Conservation (phyloP, 2,329 filamentous ascomycete genomes). For the Arthrobotrys conoides region DNA sequence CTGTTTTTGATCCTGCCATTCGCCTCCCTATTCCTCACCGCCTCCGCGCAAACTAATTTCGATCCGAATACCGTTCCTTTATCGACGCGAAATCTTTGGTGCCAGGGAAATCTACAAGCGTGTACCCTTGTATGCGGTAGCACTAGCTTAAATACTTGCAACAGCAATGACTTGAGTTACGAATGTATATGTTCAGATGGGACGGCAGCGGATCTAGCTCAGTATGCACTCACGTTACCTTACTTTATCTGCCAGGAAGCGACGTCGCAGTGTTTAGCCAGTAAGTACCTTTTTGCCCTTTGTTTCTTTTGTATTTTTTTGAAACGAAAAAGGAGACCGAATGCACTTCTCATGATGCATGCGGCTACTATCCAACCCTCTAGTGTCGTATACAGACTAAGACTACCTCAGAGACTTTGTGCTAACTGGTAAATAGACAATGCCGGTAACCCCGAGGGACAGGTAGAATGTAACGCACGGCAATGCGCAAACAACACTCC, state of each 20-base stretch:
- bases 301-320: no score
- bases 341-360: no score
- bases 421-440: background rate
- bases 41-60: background rate
- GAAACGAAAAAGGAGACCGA: background rate
- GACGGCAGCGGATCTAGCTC: slow-evolving; percentile 11
- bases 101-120: background rate
- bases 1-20: background rate
- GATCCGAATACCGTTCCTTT: slow-evolving; percentile 29
- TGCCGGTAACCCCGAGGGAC: background rate
- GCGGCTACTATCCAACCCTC: no score
- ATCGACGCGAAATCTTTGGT: slow-evolving; percentile 19
- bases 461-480: background rate
- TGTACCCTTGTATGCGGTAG: slow-evolving; percentile 11
- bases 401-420: no score
- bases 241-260: slow-evolving; percentile 42
- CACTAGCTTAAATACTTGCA: slow-evolving; percentile 23
- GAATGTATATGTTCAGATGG: slow-evolving; percentile 24
- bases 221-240: slow-evolving; percentile 19
- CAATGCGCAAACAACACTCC: background rate
- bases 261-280: slow-evolving; percentile 14
- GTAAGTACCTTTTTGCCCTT: slow-evolving; percentile 16
- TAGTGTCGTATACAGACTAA: no score
- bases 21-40: background rate
- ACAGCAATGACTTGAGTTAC: background rate